phyloP scores from a whole-genome alignment of 306 rosid genomes.

The Calophaca sinica region DNA sequence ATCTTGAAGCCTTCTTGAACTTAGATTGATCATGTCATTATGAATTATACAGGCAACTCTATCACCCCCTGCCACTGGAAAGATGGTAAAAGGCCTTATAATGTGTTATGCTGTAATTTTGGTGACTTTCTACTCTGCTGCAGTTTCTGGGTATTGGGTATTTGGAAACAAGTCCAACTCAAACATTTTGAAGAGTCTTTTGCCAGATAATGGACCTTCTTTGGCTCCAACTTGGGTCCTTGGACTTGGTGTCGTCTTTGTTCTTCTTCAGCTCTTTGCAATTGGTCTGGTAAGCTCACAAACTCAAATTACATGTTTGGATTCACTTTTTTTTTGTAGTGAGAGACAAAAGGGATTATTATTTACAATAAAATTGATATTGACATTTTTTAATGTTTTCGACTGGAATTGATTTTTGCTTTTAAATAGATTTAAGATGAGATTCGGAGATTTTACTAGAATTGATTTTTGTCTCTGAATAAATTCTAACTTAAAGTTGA shows the following conservation, averaged over 20 bases:
- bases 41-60: slow-evolving; percentile 81
- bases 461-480: too few species aligned
- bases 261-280: slow-evolving; percentile 95
- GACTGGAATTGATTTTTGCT: too few species aligned
- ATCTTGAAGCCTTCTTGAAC: not conserved
- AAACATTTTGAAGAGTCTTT: slow-evolving; percentile 72
- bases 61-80: slow-evolving; percentile 96
- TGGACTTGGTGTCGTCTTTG: slow-evolving; percentile 74
- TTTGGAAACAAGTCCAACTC: slow-evolving; percentile 85
- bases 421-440: too few species aligned
- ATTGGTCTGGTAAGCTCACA: slow-evolving; percentile 75
- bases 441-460: too few species aligned
- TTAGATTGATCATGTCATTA: slow-evolving; percentile 17
- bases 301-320: not conserved
- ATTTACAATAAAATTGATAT: too few species aligned
- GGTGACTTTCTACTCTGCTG: slow-evolving; percentile 82
- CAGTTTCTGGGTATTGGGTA: slow-evolving; percentile 84
- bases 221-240: slow-evolving; percentile 91
- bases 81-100: slow-evolving; percentile 89
- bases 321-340: not conserved
- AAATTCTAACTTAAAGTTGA: too few species aligned
- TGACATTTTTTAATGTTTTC: too few species aligned
- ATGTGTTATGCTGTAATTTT: slow-evolving; percentile 85
- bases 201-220: slow-evolving; percentile 81
- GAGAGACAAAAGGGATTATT: too few species aligned